Base-by-base conservation (phyloP, 1,284 basidiomycete species). In the Trichosporon faecale region DNA sequence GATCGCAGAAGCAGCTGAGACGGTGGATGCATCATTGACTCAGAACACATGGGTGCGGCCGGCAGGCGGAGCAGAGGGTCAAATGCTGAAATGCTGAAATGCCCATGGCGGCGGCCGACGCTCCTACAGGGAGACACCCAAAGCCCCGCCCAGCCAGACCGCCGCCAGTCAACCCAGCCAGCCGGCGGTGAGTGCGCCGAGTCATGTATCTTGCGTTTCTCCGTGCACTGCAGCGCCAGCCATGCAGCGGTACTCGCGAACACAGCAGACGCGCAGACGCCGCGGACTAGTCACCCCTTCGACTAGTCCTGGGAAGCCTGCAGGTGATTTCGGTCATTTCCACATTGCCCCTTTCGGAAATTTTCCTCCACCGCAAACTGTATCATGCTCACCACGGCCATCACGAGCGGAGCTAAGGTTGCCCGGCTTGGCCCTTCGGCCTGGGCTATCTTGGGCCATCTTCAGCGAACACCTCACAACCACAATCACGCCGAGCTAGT, bases 281-380 rank as follows among this genome's bases (percentile, higher is more conserved):
- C 40, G 40, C 18, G 40, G 40, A 44, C 40, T 44, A 44, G 40
- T 44, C 40, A 44, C 40, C 40, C 16, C 16, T n/a, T 33, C 33
- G 33, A 4, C 40, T 44, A 31, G 57, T 11, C 57, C 57, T n/a
- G 27, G 57, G 27, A 29, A 31, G 57, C 57, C 18, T 27, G 16
- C 27, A 61, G 27, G 27, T 31, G 27, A 61, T 31, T 16, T 61
- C 57, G 57, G 57, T 31, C 27, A 61, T 61, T 61, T 61, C 57
- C 57, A 18, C 29, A 31, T 61, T 31, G 27, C 57, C 27, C 16
- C 57, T 18, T 52, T 25, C 49, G 57, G 27, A 31, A 61, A 29
- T 31, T 31, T 61, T 31, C 16, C 7, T 5, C 95, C 67, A 95
- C 96, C 37, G 95, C 98, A 82, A 86, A 86, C 76, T 98, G 98